Conservation (phyloP, 2,329 filamentous ascomycete genomes). For the Neoascochyta sp. region DNA sequence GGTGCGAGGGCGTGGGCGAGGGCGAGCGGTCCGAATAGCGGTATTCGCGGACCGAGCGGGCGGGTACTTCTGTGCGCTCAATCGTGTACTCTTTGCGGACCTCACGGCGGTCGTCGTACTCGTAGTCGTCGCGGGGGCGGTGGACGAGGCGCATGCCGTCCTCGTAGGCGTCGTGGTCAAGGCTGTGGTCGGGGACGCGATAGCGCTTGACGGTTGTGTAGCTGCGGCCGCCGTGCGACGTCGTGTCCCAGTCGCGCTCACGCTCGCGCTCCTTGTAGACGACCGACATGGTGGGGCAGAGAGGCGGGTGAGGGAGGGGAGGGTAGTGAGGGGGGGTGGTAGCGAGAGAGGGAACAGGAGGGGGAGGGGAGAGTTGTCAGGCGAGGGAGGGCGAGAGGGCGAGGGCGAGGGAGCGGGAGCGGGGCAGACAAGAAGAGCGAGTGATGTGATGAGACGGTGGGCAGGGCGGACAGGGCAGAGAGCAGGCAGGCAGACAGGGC, state of each 20-base stretch:
- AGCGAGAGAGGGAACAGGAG: too few species aligned
- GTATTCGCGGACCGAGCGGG: slow-evolving; percentile 36
- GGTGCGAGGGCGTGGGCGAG: slow-evolving; percentile 45
- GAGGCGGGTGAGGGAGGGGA: too few species aligned
- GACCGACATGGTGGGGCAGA: slow-evolving; percentile 44
- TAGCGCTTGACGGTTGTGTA: slow-evolving; percentile 60
- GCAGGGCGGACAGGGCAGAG: too few species aligned
- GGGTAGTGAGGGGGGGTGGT: too few species aligned
- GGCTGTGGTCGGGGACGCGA: slow-evolving; percentile 48
- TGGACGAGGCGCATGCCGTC: slow-evolving; percentile 50
- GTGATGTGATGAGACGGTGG: too few species aligned
- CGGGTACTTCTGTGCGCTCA: slow-evolving; percentile 30
- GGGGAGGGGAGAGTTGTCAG: too few species aligned
- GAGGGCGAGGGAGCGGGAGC: too few species aligned
- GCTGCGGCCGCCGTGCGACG: slow-evolving; percentile 35
- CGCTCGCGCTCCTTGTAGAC: slow-evolving; percentile 43
- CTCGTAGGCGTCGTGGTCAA: slow-evolving; percentile 43
- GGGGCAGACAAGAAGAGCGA: too few species aligned
- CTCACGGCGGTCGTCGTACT: slow-evolving; percentile 30
- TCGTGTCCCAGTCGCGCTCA: slow-evolving; percentile 44
- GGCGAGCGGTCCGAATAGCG: slow-evolving; percentile 38
- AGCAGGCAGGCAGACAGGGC: too few species aligned
- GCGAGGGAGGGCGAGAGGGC: too few species aligned
- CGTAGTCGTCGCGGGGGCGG: slow-evolving; percentile 30
- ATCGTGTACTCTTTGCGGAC: slow-evolving; percentile 38